phyloP scores from a whole-genome alignment of 352 stramenopile genomes.

The Phytophthora meadii region DNA sequence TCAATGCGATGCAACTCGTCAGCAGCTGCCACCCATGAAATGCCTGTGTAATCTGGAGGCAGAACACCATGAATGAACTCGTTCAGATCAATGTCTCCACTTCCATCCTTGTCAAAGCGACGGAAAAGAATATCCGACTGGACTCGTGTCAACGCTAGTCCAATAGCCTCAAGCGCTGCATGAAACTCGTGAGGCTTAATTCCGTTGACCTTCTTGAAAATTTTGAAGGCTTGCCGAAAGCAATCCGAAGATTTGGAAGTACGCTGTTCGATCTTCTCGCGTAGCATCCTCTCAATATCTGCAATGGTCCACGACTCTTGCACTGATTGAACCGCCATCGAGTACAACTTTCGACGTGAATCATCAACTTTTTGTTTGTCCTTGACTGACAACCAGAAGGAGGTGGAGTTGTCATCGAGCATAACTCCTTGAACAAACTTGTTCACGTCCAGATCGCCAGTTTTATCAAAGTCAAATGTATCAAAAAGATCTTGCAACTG shows the following conservation, averaged over 20 bases:
- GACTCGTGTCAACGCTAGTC: conserved; percentile 54
- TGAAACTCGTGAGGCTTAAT: conserved; percentile 82
- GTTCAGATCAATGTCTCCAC: conserved; percentile 80
- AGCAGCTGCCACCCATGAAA: conserved; percentile 78
- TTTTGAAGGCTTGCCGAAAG: conserved; percentile 80
- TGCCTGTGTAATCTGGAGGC: conserved; percentile 73
- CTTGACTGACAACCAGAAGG: conserved; percentile 62
- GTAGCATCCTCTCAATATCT: conserved; percentile 83
- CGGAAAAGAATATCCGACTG: conserved; percentile 72
- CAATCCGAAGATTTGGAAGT: conserved; percentile 81
- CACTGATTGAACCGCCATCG: conserved; percentile 73
- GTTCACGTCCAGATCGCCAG: conserved; percentile 78
- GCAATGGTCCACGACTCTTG: conserved; percentile 76
- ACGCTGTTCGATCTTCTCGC: conserved; percentile 84
- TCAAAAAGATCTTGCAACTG: conserved; percentile 71
- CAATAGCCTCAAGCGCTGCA: conserved; percentile 58
- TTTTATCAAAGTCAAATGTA: conserved; percentile 82
- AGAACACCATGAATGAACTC: conserved; percentile 85
- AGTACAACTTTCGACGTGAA: conserved; percentile 52
- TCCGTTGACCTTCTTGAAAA: conserved; percentile 88
- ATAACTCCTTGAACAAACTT: conserved; percentile 84
- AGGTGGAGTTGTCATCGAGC: conserved; percentile 70
- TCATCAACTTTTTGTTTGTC: conserved; percentile 67
- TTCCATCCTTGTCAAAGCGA: conserved; percentile 76
- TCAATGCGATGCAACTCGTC: conserved; percentile 76